A percentile compares a stretch with the other conserved stretches of the same genome.
Evolutionary conservation across 257 asterid genomes (phyloP).

Genomic region (Solanum etuberosum): DNA sequence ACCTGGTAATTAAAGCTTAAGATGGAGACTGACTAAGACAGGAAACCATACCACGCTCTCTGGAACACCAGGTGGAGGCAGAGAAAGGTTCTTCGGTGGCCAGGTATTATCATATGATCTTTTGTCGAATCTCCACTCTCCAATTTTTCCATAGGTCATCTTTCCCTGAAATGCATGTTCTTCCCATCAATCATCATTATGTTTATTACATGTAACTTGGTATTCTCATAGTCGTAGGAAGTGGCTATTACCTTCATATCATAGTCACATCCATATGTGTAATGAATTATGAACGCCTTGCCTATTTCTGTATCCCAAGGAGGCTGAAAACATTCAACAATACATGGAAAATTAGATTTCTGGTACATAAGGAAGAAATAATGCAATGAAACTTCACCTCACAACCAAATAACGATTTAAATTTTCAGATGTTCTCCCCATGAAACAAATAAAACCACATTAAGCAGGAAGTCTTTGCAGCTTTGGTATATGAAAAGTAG

Average conservation of each 20-base stretch:
- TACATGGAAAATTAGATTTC: neutral
- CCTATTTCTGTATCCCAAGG: constrained; percentile 83
- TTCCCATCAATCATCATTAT: neutral
- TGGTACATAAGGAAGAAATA: neutral
- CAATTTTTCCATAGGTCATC: constrained; percentile 77
- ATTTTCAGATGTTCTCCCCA: neutral
- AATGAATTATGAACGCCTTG: constrained; percentile 73
- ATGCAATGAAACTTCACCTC: neutral
- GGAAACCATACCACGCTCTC: constrained; percentile 71
- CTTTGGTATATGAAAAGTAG: neutral
- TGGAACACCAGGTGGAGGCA: constrained; percentile 94
- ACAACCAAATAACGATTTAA: neutral
- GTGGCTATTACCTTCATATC: constrained; percentile 54
- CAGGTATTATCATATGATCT: constrained; percentile 52
- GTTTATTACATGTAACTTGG: neutral
- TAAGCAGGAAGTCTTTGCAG: neutral
- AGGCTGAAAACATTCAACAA: constrained; percentile 47
- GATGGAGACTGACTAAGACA: neutral
- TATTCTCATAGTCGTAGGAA: neutral
- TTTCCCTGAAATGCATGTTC: constrained; percentile 42
- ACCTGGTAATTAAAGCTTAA: neutral
- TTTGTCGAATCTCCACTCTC: constrained; percentile 98
- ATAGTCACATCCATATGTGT: constrained; percentile 90
- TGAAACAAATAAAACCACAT: neutral
- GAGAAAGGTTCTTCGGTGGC: constrained; percentile 76